phyloP scores from a whole-genome alignment of 2,329 filamentous ascomycete genomes.

The Colletotrichum sp. region DNA sequence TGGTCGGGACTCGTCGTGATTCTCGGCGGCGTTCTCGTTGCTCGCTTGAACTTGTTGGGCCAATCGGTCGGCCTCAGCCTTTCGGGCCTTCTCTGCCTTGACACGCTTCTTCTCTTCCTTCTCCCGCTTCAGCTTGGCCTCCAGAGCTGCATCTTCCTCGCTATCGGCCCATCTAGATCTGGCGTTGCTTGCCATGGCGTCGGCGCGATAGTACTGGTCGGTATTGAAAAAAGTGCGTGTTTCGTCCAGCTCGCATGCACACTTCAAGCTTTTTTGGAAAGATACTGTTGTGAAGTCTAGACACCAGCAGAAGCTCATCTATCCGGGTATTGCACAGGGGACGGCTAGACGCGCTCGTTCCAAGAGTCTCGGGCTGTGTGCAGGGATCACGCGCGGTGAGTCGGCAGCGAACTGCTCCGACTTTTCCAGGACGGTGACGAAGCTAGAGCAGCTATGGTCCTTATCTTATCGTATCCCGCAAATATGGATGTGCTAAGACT shows the following conservation, averaged over 20 bases:
- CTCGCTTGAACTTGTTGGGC: conserved; percentile 17
- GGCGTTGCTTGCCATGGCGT: conserved; percentile 59
- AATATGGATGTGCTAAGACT: background rate
- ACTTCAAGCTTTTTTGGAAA: background rate
- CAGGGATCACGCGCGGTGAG: conserved; percentile 4
- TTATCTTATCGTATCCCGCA: conserved; percentile 13
- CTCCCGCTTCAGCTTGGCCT: conserved; percentile 75
- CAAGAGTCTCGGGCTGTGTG: background rate
- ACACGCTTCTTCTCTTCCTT: conserved; percentile 88
- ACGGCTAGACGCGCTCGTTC: background rate
- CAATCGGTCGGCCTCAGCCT: conserved; percentile 58
- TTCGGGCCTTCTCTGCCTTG: conserved; percentile 81
- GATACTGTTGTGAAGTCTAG: background rate
- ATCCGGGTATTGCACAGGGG: background rate
- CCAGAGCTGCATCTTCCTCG: conserved; percentile 78
- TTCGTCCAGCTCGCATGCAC: background rate
- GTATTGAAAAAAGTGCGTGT: background rate
- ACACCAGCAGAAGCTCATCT: background rate
- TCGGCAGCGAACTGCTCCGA: conserved; percentile 5
- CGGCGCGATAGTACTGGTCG: background rate
- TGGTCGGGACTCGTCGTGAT: conserved; percentile 46
- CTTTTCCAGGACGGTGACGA: background rate
- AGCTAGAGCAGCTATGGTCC: background rate
- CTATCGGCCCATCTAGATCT: conserved; percentile 89
- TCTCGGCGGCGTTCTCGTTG: conserved; percentile 23